Base-by-base conservation (phyloP, 2,329 filamentous ascomycete species). In the Claviceps humidiphila region DNA sequence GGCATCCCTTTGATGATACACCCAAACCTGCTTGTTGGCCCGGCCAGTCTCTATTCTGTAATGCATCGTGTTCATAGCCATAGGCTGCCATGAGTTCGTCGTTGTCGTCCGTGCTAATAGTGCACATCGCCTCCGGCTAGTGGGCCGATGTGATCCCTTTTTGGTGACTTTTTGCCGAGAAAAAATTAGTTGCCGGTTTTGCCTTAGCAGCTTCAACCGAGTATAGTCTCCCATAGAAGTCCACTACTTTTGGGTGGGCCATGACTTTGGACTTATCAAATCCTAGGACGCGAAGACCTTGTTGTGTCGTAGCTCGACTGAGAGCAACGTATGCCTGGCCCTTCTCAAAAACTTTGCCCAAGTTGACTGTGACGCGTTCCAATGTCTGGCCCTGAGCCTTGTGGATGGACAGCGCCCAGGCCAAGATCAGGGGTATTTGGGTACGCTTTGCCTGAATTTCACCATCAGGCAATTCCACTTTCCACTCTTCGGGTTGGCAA, bases 241-340 rank as follows among this genome's bases (percentile, higher is more conserved):
- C 76, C 5, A 88, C 76, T 17, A 98, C 93, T 60, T 82, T 82
- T 1, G 88, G 84, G 64, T 98, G 93, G 2, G 94, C 93, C 82
- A 95, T 90, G 26, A 98, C 91, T 68, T 94, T 97, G 55, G 73
- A 78, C 58, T 88, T 86, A 61, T 96, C 87, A 61, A 98, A 98
- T 39, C 88, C 78, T 48, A 91, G 68, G 13, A 98, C 90, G 63
- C 95, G 89, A 20, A 98, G 71, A 1, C 93, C 93, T 17, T 81
- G 77, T 71, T 96, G 89, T 54, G 78, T 87, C 1, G 89, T 95
- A 14, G 93, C 93, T 68, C 93, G 87, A 73, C 88, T 95, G 14
- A 98, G 80, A 50, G 93, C 93, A 50, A 98, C 93, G 63, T 98
- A 98, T 5, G 93, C 93, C 67, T 98, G 93, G 0, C 93, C 93